A percentile compares a stretch with the other conserved stretches of the same genome.
Conservation (phyloP, 2,329 filamentous ascomycete species). For the Clarireedia monteithiana region DNA sequence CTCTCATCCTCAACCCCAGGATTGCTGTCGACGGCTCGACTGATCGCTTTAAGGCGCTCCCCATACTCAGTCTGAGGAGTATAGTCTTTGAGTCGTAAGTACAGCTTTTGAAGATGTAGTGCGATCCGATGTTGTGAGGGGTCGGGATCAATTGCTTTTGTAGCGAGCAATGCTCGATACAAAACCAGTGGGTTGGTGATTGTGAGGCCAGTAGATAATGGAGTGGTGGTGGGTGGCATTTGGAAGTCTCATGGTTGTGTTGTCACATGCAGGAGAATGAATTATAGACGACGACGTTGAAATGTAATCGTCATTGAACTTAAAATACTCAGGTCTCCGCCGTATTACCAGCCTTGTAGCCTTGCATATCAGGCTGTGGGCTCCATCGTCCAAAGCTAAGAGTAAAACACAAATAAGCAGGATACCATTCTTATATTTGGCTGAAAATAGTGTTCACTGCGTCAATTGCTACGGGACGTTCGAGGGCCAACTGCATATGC, state of each 20-base stretch:
- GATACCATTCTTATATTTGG: too few species aligned
- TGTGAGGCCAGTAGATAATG: constrained; percentile 39
- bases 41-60: constrained; percentile 54
- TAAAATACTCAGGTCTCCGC: not conserved
- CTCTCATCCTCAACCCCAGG: constrained; percentile 29
- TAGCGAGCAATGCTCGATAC: constrained; percentile 63
- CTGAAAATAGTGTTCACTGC: too few species aligned
- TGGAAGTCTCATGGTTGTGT: constrained; percentile 8
- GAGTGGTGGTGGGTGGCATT: constrained; percentile 29
- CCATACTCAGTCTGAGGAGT: constrained; percentile 64
- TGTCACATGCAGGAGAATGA: not conserved
- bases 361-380: not conserved
- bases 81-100: constrained; percentile 70
- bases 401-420: too few species aligned
- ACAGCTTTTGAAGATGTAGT: constrained; percentile 69
- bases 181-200: constrained; percentile 70
- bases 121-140: constrained; percentile 65
- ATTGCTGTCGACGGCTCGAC: constrained; percentile 32
- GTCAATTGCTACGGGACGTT: too few species aligned
- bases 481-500: too few species aligned
- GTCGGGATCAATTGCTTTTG: constrained; percentile 56
- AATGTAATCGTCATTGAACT: constrained; percentile 5
- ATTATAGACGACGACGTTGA: not conserved
- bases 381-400: too few species aligned
- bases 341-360: not conserved